Evolutionary conservation across 129 eudicot species (phyloP), one percentile per base, ranked within the genome.

Genomic region (Flaveria brownii): DNA sequence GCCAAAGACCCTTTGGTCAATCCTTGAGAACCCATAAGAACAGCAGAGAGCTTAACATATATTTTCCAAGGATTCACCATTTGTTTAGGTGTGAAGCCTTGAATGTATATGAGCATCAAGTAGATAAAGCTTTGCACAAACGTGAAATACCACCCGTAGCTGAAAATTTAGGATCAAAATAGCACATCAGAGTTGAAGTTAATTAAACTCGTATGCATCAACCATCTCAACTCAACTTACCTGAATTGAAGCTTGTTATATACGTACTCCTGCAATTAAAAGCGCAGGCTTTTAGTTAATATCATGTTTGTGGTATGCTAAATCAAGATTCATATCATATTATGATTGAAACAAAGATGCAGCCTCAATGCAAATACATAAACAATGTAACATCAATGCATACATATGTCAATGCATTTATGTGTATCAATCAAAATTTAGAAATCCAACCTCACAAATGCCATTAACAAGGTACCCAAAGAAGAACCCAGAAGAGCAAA

Each of bases 91-190:
- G 91, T 85, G 84, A 91, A 91, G 39, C 97, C 94, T 69, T 91
- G 92, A 64, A 84, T 73, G 85, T 72, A 78, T 59, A 91, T 81
- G 25, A 91, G 81, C 22, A 61, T 87, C 79, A 91, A 75, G 77
- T 91, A 91, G 47, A 91, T 89, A 83, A 83, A 84, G 62, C 93
- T 92, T 83, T 91, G 97, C 42, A 88, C 77, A 65, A 91, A 91
- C 50, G 97, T 91, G 42, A 91, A 91, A 74, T 91, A 91, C 97
- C 97, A 91, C 1, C 97, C 97, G 76, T 74, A 91, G 87, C 97
- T 88, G 91, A 1, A 84, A 76, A 70, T n/a, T 17, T 59, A 17
- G 62, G 20, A 46, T 10, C 36, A 54, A 57, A 60, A 13, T 26
- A 45, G 13, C 50, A 45, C 11, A 2, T 45, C 50, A 45, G 12